A percentile compares a stretch with the other conserved stretches of the same genome.
Conservation (phyloP, 805 yeast species). For the Kodamaea fukazawae region DNA sequence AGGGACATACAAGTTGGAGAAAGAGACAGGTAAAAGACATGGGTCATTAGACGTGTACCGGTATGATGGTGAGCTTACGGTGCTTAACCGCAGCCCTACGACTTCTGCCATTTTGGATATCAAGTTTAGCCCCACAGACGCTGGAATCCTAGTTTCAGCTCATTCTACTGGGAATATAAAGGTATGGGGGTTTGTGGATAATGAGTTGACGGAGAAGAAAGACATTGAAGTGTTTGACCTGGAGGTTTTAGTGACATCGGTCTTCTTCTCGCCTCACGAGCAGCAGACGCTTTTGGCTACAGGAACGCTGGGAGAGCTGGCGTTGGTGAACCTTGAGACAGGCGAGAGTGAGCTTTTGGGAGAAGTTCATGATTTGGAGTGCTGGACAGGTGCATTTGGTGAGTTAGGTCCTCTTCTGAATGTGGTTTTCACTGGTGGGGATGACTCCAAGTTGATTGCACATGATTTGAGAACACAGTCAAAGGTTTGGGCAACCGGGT, state of each 20-base stretch:
- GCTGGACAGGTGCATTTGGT: conserved; percentile 85
- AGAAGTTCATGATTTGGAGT: conserved; percentile 65
- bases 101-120: conserved; percentile 75
- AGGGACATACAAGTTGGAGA: conserved; percentile 80
- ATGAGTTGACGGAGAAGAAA: conserved; percentile 14
- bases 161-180: conserved; percentile 79
- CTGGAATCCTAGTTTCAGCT: conserved; percentile 50
- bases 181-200: conserved; percentile 51
- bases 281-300: conserved; percentile 49
- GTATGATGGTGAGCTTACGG: conserved; percentile 15
- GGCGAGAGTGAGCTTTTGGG: conserved; percentile 20
- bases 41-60: conserved; percentile 56
- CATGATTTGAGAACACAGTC: conserved; percentile 57
- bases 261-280: conserved; percentile 51
- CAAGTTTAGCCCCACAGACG: conserved; percentile 59
- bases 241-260: conserved; percentile 58
- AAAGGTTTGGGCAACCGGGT: conserved; percentile 36
- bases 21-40: conserved; percentile 49
- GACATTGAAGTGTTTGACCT: conserved; percentile 46
- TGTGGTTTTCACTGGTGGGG: conserved; percentile 85
- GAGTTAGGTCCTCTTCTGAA: conserved; percentile 48
- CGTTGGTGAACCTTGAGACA: conserved; percentile 34
- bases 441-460: conserved; percentile 72
- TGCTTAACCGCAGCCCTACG: conserved; percentile 33
- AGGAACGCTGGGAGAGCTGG: conserved; percentile 63